Percentiles rank a stretch among this genome's conserved stretches.
Conservation (phyloP, 768 basidiomycete genomes). For the Lactifluus pinguis region DNA sequence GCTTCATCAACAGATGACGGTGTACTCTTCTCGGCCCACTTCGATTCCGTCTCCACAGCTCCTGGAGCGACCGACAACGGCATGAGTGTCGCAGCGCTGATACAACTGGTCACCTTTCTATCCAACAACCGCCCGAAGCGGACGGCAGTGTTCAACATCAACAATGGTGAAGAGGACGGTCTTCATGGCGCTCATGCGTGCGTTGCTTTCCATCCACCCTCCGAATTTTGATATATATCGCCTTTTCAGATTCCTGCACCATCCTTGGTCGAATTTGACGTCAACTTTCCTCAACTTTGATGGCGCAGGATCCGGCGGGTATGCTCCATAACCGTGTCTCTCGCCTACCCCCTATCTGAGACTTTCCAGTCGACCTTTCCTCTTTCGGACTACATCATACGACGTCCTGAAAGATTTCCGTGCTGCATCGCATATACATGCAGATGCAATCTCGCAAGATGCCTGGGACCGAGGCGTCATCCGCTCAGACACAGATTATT, state of each 20-base stretch:
- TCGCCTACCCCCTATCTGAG: background rate
- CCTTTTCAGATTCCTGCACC: slow-evolving; percentile 48
- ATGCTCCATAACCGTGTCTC: slow-evolving; percentile 14
- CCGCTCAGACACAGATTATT: slow-evolving; percentile 65
- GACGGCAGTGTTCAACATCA: slow-evolving; percentile 74
- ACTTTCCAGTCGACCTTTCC: slow-evolving; percentile 50
- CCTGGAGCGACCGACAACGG: slow-evolving; percentile 73
- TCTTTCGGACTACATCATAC: slow-evolving; percentile 64
- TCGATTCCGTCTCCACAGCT: slow-evolving; percentile 70
- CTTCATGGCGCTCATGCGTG: slow-evolving; percentile 65
- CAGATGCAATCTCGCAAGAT: slow-evolving; percentile 60
- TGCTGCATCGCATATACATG: slow-evolving; percentile 58
- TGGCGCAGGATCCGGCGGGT: slow-evolving; percentile 76
- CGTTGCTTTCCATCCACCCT: slow-evolving; percentile 18
- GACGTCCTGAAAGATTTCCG: slow-evolving; percentile 47
- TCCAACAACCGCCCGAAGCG: slow-evolving; percentile 39
- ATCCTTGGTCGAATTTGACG: slow-evolving; percentile 63
- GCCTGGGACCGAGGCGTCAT: slow-evolving; percentile 57
- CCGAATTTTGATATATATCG: background rate
- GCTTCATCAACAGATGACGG: slow-evolving; percentile 26
- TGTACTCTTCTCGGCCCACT: slow-evolving; percentile 74
- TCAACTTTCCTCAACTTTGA: slow-evolving; percentile 74
- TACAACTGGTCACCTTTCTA: slow-evolving; percentile 49
- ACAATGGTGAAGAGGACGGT: slow-evolving; percentile 79
- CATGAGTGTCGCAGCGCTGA: slow-evolving; percentile 57